Conservation (phyloP, 129 eudicot species). For the Rutidosis leptorrhynchoides region DNA sequence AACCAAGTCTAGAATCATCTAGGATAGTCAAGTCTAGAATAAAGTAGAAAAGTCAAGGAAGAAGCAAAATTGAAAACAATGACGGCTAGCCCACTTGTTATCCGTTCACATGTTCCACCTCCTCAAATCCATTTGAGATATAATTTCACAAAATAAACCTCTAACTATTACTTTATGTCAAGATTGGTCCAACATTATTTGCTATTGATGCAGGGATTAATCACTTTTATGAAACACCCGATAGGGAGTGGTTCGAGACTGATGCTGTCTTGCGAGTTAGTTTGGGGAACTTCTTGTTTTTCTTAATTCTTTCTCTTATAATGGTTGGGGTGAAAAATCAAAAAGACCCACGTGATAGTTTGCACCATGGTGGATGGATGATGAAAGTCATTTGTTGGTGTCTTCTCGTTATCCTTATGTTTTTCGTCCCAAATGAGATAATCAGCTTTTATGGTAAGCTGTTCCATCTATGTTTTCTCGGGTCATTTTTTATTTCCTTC, state of each 20-base stretch:
- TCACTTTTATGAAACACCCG: conserved; percentile 84
- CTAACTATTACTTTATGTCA: too few species aligned
- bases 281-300: conserved; percentile 92
- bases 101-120: too few species aligned
- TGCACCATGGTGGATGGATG: conserved; percentile 99
- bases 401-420: conserved; percentile 78
- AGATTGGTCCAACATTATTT: too few species aligned
- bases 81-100: too few species aligned
- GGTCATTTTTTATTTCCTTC: neutral
- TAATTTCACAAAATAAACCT: too few species aligned
- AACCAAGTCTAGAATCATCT: too few species aligned
- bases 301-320: conserved; percentile 66
- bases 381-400: conserved; percentile 93
- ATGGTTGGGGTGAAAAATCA: conserved; percentile 96
- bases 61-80: too few species aligned
- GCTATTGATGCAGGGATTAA: conserved; percentile 80
- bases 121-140: too few species aligned
- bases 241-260: conserved; percentile 96
- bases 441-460: conserved; percentile 85
- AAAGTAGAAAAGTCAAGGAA: too few species aligned
- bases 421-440: conserved; percentile 86
- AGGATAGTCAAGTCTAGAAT: too few species aligned
- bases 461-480: neutral
- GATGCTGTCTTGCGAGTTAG: conserved; percentile 99
- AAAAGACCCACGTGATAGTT: conserved; percentile 89